Base-by-base conservation (phyloP, 306 rosid genomes). In the Nissolia schottii region DNA sequence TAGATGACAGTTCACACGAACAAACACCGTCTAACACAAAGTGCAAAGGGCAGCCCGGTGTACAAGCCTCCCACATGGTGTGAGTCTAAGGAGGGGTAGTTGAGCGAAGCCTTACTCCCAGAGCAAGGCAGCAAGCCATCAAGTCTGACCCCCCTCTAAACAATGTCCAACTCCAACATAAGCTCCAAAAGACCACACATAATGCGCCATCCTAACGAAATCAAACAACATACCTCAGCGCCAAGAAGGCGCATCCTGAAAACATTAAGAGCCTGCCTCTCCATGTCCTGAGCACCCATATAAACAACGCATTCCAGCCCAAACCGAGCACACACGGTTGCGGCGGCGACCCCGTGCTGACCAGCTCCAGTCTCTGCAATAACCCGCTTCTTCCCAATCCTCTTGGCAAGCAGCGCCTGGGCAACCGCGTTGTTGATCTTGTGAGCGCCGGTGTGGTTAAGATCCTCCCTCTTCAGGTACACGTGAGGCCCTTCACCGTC, bases 251-350 rank as follows among this genome's bases (percentile, higher is more conserved):
- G 83, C 96, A 93, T 90, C 54, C 96, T 77, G 82, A 93, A 93
- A 54, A 90, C 97, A 78, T 93, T 93, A 55, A 90, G 96, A 1
- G 96, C 79, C 73, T 93, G 98, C 51, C 98, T 88, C 58, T 93
- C 98, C 98, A 93, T 93, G 65, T 93, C 98, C 67, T 81, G 88
- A 15, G 98, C 98, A 5, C 98, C 98, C 98, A 93, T 93, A 79
- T 90, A 93, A 72, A 93, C 84, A 48, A 93, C 79, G 63, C 98
- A 90, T 15, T 87, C 77, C 79, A 93, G 58, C 9, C 96, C 98
- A 78, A 93, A 88, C 70, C 98, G 65, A 31, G 98, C 98, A 54
- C 96, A 93, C 6, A 90, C 98, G 8, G 96, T 93, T 5, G 98
- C 96, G 34, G 98, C 87, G 38, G 98, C 98, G 63, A 93, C 96